Conservation (phyloP, 2,329 filamentous ascomycete species). For the Penicillium digitatum region DNA sequence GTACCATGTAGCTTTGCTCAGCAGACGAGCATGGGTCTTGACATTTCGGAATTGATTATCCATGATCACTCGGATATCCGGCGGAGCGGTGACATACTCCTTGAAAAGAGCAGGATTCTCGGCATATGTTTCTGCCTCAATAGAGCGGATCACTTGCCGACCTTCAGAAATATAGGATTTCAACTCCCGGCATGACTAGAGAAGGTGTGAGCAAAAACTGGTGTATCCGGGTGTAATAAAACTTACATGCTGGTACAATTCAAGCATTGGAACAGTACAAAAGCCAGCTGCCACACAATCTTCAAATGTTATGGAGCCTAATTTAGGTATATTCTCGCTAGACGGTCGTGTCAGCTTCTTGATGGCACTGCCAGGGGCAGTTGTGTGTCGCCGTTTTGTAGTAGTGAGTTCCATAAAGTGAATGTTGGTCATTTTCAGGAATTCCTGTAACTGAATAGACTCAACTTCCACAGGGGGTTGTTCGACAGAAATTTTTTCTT, state of each 20-base stretch:
- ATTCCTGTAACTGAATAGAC: conserved; percentile 82
- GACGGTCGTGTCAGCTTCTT: conserved; percentile 30
- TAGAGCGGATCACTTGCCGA: conserved; percentile 80
- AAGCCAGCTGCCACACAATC: conserved; percentile 82
- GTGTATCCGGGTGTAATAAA: conserved; percentile 1
- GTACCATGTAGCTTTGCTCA: conserved; percentile 97
- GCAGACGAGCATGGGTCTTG: conserved; percentile 82
- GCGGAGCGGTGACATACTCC: conserved; percentile 81
- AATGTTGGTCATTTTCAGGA: conserved; percentile 91
- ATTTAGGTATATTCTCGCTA: conserved; percentile 24
- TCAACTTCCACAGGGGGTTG: conserved; percentile 49
- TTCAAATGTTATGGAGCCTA: conserved; percentile 53
- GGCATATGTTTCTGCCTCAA: conserved; percentile 81
- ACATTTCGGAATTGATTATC: conserved; percentile 97
- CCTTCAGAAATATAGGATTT: conserved; percentile 97
- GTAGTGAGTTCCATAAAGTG: conserved; percentile 99
- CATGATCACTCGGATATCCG: conserved; percentile 80
- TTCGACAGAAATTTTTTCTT: conserved; percentile 45
- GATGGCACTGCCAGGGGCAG: conserved; percentile 53
- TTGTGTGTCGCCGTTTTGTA: conserved; percentile 84
- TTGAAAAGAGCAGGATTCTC: conserved; percentile 89
- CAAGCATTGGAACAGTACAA: conserved; percentile 87
- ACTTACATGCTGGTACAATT: conserved; percentile 83
- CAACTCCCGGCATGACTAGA: conserved; percentile 77
- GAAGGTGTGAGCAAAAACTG: conserved; percentile 18